These are phyloP conservation scores for Penicillium olsonii DNA, from an alignment of 2,329 filamentous ascomycete genomes.

Conservation along the genomic window DNA sequence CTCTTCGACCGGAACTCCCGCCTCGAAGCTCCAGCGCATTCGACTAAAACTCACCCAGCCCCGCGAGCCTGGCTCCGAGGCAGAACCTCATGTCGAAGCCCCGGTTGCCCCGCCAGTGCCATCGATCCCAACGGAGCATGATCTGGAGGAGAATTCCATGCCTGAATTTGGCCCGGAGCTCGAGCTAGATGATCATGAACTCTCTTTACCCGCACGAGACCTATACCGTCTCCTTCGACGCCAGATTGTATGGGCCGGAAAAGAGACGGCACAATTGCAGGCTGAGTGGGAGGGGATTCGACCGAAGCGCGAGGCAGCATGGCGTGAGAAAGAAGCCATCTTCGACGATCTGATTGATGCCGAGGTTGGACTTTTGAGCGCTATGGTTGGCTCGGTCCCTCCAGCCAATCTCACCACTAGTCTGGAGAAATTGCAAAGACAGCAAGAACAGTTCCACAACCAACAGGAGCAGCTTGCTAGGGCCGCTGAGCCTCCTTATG, in stretches of 20 bases:
- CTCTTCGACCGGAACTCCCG: conserved; percentile 26
- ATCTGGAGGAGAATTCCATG: conserved; percentile 36
- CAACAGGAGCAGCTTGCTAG: conserved; percentile 23
- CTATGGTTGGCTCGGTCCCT: conserved; percentile 20
- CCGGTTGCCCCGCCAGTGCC: conserved; percentile 19
- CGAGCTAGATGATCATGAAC: conserved; percentile 47
- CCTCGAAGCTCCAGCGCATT: conserved; percentile 42
- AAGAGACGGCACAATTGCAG: conserved; percentile 43
- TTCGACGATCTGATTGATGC: conserved; percentile 47
- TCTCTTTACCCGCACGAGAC: conserved; percentile 43
- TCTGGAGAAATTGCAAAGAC: conserved; percentile 25
- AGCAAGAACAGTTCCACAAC: conserved; percentile 22
- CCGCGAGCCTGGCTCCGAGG: conserved; percentile 28
- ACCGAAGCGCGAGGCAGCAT: conserved; percentile 40
- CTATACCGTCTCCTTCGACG: conserved; percentile 49
- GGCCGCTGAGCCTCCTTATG: conserved; percentile 9
- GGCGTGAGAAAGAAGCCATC: conserved; percentile 46
- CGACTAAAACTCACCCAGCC: conserved; percentile 44
- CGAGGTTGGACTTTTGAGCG: conserved; percentile 39
- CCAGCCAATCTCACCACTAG: conserved; percentile 18
- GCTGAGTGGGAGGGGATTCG: conserved; percentile 42
- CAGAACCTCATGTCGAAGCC: conserved; percentile 22
- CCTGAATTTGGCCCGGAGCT: conserved; percentile 44
- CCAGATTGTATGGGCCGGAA: conserved; percentile 51
- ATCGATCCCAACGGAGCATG: conserved; percentile 32